Base-by-base conservation (phyloP, 352 stramenopile species). In the Pythium folliculosum region DNA sequence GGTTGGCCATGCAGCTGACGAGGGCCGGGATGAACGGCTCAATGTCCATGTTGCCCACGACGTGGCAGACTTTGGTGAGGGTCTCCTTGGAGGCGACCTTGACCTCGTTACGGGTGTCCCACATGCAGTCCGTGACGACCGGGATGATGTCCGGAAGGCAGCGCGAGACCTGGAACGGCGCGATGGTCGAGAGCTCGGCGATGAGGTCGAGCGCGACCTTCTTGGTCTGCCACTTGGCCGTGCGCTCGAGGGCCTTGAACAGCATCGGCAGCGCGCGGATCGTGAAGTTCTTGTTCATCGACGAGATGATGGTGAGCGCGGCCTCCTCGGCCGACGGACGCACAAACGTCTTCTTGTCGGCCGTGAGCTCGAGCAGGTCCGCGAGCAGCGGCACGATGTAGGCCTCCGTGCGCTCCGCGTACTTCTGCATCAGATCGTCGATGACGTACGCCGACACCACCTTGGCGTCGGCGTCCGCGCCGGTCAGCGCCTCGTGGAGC, bases 21-120 rank as follows among this genome's bases (percentile, higher is more conserved):
- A 99, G 96, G 60, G 98, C 96, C 3, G 86, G 92, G 54, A 98
- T 99, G 85, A 99, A 99, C 65, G 98, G 97, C 81, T 99, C 97
- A 71, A 99, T 99, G 88, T 99, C 97, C 70, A 91, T 92, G 95
- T 99, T 99, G 72, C 95, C 97, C 63, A 99, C 98, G 25, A 99
- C 95, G 64, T 98, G 90, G 74, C 97, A 98, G 8, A 97, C 92
- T 70, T 91, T 92, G 56, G 90, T 93, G 91, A 99, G 98, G 45
- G 97, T 97, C 12, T 87, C 85, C 61, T 95, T 97, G 25, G 97
- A 91, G 38, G 96, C 96, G 16, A 89, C 73, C 88, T 98, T 99
- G 38, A 99, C 96, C 72, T 99, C 94, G 78, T 98, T 98, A 80
- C 98, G 98, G 13, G 97, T 99, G 80, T 99, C 97, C 92, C 96